Conservation (phyloP, 2,329 filamentous ascomycete species). For the Penicillium rolfsii region DNA sequence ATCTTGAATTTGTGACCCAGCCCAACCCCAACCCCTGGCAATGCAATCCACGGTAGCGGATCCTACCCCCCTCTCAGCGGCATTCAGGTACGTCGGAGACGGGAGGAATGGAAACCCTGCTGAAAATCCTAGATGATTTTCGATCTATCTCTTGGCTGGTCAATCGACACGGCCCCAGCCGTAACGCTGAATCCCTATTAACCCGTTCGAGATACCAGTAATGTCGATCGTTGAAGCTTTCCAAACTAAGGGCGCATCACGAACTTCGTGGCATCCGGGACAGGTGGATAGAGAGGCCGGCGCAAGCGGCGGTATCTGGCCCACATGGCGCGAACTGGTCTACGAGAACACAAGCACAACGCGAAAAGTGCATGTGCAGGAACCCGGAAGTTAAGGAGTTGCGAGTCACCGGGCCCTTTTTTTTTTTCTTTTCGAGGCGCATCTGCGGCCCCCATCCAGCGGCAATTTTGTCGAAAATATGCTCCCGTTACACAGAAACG, state of each 20-base stretch:
- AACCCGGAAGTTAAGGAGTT: too few relatives aligned
- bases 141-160: conserved; percentile 11
- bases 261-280: background rate
- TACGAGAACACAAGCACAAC: background rate
- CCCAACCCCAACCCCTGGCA: conserved; percentile 2
- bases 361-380: background rate
- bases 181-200: background rate
- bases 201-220: background rate
- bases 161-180: background rate
- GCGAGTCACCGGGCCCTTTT: background rate
- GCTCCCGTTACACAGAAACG: background rate
- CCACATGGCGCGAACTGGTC: background rate
- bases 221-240: background rate
- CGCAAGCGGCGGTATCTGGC: background rate
- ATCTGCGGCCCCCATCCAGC: background rate
- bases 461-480: background rate
- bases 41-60: conserved; percentile 5
- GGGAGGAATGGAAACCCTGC: background rate
- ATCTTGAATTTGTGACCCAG: background rate
- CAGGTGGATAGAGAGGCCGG: background rate
- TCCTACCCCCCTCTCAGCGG: conserved; percentile 15
- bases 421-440: background rate
- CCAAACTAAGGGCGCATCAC: background rate
- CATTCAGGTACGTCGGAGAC: conserved; percentile 3
- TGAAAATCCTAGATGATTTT: conserved; percentile 1